Base-by-base conservation (phyloP, 2,329 filamentous ascomycete species). In the Aspergillus ustus region DNA sequence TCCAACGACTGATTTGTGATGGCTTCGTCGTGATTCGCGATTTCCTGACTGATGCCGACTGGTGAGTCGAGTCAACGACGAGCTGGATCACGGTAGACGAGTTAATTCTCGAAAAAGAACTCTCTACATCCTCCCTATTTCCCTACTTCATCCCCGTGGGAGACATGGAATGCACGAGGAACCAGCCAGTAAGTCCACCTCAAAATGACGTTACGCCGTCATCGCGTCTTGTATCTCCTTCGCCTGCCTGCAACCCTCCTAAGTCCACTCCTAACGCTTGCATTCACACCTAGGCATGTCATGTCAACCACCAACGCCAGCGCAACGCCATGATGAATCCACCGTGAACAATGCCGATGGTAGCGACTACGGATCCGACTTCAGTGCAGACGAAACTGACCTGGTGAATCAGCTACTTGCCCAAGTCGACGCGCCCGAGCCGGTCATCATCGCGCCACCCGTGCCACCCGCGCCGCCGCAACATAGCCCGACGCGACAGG, bases 321-420 rank as follows among this genome's bases (percentile, higher is more conserved):
- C 46, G 34, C 34, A 59, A 57, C 53, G 58, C 54, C 59, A 61
- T 57, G 72, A 78, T 11, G 57, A 62, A 17, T 4, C 17, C 37
- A 15, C 19, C 29, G 29, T 59, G 34, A 59, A 67, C 29, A 63
- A 72, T 29, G 63, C 43, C 28, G 40, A 59, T 48, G 51, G 67
- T 51, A 87, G 84, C 73, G 86, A 89, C 66, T 89, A 89, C 81
- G 87, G 86, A 63, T 87, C 85, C 5, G 87, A 90, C 63, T 82
- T 89, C 66, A 82, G 84, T 7, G 74, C 80, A 3, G 83, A 85
- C 65, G 85, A 88, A 75, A 82, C 86, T 64, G 80, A 81, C 51
- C 75, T 84, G 37, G 69, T 88, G 58, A 79, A 81, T 68, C 76
- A 81, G 44, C 72, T 89, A 31, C 75, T 88, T 55, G 77, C 79